A percentile compares a stretch with the other conserved stretches of the same genome.
Conservation (phyloP, 495 filamentous ascomycete genomes). For the Penicillium goetzii region DNA sequence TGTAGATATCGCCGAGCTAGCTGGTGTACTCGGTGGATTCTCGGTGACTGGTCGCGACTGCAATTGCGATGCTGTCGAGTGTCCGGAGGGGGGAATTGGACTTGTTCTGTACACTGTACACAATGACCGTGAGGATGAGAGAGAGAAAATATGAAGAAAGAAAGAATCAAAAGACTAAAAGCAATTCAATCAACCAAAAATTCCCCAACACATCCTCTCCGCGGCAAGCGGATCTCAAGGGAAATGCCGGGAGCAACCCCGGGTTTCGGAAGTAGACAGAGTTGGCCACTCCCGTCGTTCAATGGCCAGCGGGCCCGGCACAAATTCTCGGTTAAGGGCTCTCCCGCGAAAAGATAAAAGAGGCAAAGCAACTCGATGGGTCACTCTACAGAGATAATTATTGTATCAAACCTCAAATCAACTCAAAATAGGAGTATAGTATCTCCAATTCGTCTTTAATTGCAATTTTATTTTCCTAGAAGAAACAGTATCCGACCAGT, state of each 20-base stretch:
- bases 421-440: too few relatives aligned
- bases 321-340: slow-evolving; percentile 51
- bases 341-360: slow-evolving; percentile 28
- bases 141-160: slow-evolving; percentile 10
- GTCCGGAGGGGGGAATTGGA: not conserved
- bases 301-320: slow-evolving; percentile 34
- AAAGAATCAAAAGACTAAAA: not conserved
- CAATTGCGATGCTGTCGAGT: slow-evolving; percentile 2
- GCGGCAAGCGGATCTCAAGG: slow-evolving; percentile 25
- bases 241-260: slow-evolving; percentile 38
- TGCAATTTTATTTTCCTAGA: not conserved
- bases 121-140: slow-evolving; percentile 10
- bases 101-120: slow-evolving; percentile 10
- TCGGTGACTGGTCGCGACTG: slow-evolving; percentile 2
- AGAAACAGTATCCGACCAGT: not conserved
- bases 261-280: slow-evolving; percentile 38
- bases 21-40: slow-evolving; percentile 9
- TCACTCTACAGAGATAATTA: too few relatives aligned
- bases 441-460: not conserved
- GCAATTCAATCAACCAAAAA: slow-evolving; percentile 19
- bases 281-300: slow-evolving; percentile 29
- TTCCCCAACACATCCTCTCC: slow-evolving; percentile 11
- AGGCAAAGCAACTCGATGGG: not conserved
- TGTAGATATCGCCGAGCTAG: slow-evolving; percentile 9
- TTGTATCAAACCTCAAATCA: too few relatives aligned